Evolutionary conservation across 345 rosid genomes (phyloP).

Genomic region (Erysimum cheiranthoides): DNA sequence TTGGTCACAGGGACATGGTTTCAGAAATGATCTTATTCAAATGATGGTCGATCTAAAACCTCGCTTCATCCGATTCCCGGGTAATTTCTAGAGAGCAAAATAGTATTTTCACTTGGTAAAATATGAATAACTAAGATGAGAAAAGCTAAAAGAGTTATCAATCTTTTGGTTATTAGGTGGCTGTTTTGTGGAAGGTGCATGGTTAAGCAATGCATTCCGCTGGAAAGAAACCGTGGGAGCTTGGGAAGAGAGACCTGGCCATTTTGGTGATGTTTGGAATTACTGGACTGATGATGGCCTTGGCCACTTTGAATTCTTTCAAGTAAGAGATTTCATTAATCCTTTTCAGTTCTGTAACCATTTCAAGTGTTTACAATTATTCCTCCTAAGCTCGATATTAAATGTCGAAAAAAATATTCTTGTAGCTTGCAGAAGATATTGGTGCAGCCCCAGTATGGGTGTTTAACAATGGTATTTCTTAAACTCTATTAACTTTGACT

Average conservation of each 20-base stretch:
- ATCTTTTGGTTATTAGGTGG: conserved; percentile 59
- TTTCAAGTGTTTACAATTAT: background rate
- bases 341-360: background rate
- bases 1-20: conserved; percentile 42
- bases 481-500: background rate
- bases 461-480: conserved; percentile 73
- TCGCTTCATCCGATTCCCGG: conserved; percentile 43
- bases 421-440: conserved; percentile 85
- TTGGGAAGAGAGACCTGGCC: conserved; percentile 96
- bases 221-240: conserved; percentile 92
- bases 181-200: conserved; percentile 88
- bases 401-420: conserved; percentile 29
- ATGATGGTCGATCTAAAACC: conserved; percentile 39
- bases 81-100: conserved; percentile 10
- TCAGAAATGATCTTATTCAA: conserved; percentile 38
- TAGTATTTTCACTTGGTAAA: conserved; percentile 13
- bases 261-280: conserved; percentile 89
- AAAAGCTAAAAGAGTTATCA: background rate
- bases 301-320: conserved; percentile 83
- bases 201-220: conserved; percentile 85
- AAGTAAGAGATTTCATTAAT: conserved; percentile 50
- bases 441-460: conserved; percentile 87
- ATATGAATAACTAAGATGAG: background rate
- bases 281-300: conserved; percentile 97
- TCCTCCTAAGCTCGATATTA: background rate